Conservation (phyloP, 2,329 filamentous ascomycete species). For the Xylaria sp. region DNA sequence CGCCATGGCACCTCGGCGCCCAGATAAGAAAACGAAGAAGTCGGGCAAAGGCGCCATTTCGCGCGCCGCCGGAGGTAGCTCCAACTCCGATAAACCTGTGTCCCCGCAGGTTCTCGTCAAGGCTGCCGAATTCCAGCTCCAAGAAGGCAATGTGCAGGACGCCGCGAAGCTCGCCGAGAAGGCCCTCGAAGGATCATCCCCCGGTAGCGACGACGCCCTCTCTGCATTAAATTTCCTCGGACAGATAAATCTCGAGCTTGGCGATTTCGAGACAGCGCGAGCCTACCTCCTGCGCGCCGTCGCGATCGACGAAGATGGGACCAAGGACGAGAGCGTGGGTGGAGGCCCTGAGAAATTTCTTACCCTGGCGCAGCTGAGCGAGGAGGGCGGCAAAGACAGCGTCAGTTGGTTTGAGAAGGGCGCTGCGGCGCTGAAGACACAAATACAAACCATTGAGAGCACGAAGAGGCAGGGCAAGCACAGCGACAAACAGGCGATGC, state of each 20-base stretch:
- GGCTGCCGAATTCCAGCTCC: slow-evolving; percentile 48
- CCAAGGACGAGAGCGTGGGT: slow-evolving; percentile 74
- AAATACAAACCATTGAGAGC: slow-evolving; percentile 72
- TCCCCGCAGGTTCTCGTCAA: slow-evolving; percentile 48
- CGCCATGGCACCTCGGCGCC: slow-evolving; percentile 49
- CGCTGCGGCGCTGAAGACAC: slow-evolving; percentile 74
- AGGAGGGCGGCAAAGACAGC: slow-evolving; percentile 73
- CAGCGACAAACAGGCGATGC: slow-evolving; percentile 49
- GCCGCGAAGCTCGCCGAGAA: slow-evolving; percentile 46
- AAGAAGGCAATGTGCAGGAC: slow-evolving; percentile 47
- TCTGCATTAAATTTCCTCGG: slow-evolving; percentile 80
- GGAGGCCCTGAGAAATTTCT: slow-evolving; percentile 94
- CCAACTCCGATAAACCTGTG: slow-evolving; percentile 41
- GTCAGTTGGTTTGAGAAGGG: slow-evolving; percentile 76
- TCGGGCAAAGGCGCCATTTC: slow-evolving; percentile 44
- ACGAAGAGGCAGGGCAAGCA: slow-evolving; percentile 41
- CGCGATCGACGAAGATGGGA: slow-evolving; percentile 79
- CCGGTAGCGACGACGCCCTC: slow-evolving; percentile 61
- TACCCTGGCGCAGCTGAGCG: slow-evolving; percentile 90
- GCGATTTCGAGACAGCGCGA: slow-evolving; percentile 80
- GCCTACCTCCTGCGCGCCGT: slow-evolving; percentile 78
- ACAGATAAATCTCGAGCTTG: slow-evolving; percentile 83
- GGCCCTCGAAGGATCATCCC: slow-evolving; percentile 44
- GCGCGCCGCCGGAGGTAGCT: slow-evolving; percentile 35
- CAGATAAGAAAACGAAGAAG: slow-evolving; percentile 49